These are phyloP conservation scores for Taphrina flavorubra DNA, from an alignment of 1,139 yeast species.

Conservation along the genomic window DNA sequence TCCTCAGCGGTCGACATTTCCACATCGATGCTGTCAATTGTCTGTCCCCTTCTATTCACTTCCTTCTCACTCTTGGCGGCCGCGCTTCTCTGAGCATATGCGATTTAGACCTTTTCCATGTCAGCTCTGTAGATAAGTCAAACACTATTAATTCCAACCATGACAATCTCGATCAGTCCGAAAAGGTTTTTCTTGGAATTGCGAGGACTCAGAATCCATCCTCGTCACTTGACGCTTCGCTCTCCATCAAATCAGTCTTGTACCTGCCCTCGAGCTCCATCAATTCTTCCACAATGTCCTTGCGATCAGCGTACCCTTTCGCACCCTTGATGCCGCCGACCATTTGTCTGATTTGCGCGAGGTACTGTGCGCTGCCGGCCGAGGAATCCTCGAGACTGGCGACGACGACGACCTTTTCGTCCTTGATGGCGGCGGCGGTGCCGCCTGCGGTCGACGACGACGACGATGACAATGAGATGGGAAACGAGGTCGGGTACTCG, in stretches of 20 bases:
- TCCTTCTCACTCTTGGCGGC: neutral
- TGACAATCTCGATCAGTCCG: too few relatives aligned
- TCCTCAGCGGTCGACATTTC: conserved; percentile 1
- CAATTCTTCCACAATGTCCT: conserved; percentile 19
- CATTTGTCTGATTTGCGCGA: conserved; percentile 1
- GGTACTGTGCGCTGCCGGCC: conserved; percentile 1
- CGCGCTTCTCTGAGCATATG: neutral
- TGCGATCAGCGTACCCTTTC: conserved; percentile 28
- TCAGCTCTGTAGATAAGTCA: neutral
- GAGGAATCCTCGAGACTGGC: conserved; percentile 19
- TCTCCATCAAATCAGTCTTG: conserved; percentile 18
- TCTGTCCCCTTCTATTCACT: neutral
- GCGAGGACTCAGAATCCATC: conserved; percentile 31
- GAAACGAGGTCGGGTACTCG: conserved; percentile 29
- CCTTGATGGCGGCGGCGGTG: too few relatives aligned
- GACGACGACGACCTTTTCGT: neutral
- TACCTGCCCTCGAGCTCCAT: conserved; percentile 28
- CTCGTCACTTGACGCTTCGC: conserved; percentile 23
- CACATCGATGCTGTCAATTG: neutral
- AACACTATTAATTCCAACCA: neutral
- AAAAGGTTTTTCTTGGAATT: too few relatives aligned
- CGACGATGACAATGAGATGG: neutral
- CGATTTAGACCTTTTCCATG: too few relatives aligned
- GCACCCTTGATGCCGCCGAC: conserved; percentile 22
- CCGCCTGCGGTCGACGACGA: too few relatives aligned